These are phyloP conservation scores for Suillus fuscotomentosus DNA, from an alignment of 768 basidiomycete genomes.

Conservation along the genomic window DNA sequence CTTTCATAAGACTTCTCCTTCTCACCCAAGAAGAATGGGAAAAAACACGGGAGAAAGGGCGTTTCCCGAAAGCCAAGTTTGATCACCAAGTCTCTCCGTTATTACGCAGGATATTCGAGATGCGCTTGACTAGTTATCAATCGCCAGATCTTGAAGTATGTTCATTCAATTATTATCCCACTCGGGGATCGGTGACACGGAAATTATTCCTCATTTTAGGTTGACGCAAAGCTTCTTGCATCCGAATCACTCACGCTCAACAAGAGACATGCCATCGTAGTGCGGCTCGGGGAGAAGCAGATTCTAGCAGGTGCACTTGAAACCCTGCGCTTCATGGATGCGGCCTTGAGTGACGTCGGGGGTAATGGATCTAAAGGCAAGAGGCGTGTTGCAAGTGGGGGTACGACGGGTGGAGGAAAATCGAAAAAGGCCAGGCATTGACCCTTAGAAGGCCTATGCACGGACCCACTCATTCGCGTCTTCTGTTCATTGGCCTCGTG, in stretches of 20 bases:
- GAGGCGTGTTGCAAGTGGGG: background rate
- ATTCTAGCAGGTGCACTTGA: slow-evolving; percentile 44
- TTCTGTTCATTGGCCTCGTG: no score
- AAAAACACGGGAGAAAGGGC: slow-evolving; percentile 57
- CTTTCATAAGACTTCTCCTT: slow-evolving; percentile 64
- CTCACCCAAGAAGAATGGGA: slow-evolving; percentile 58
- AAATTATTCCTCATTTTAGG: slow-evolving; percentile 32
- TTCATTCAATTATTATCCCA: slow-evolving; percentile 1
- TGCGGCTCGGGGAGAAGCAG: slow-evolving; percentile 79
- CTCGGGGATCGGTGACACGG: background rate
- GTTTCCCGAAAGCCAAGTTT: slow-evolving; percentile 68
- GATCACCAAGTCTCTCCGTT: slow-evolving; percentile 49
- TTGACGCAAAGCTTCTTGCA: slow-evolving; percentile 46
- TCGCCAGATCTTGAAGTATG: slow-evolving; percentile 51
- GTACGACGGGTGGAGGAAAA: background rate
- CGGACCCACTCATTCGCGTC: background rate
- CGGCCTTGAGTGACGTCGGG: slow-evolving; percentile 6
- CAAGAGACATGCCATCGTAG: slow-evolving; percentile 62
- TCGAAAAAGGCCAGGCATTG: background rate
- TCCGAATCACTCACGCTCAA: slow-evolving; percentile 36
- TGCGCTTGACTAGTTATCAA: slow-evolving; percentile 52
- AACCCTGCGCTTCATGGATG: slow-evolving; percentile 7
- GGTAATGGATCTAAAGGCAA: background rate
- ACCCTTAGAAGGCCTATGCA: background rate
- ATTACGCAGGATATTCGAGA: slow-evolving; percentile 45